These are phyloP conservation scores for Pythium volutum DNA, from an alignment of 352 stramenopile species.

Conservation along the genomic window DNA sequence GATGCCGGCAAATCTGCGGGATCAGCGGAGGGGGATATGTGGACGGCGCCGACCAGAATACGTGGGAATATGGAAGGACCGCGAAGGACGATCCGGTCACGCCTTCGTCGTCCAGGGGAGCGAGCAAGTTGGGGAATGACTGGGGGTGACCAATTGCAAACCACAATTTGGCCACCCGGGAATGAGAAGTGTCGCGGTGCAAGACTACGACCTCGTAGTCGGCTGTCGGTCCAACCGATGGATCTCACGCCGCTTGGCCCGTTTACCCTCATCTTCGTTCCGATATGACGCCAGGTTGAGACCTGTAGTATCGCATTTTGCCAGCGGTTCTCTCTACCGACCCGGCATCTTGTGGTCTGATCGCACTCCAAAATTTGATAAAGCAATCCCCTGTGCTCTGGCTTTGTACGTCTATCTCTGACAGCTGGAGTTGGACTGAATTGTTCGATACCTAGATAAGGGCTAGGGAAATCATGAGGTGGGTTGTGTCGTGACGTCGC, in stretches of 20 bases:
- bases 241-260: slow-evolving; percentile 1
- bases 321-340: background rate
- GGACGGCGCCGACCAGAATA: background rate
- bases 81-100: background rate
- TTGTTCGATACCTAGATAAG: background rate
- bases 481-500: slow-evolving; percentile 9
- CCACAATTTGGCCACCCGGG: background rate
- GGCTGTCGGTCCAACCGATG: slow-evolving; percentile 6
- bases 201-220: background rate
- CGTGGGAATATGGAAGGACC: background rate
- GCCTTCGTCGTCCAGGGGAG: background rate
- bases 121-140: background rate
- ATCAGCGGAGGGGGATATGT: background rate
- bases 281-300: slow-evolving; percentile 4
- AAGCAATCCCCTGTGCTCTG: background rate
- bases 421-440: slow-evolving; percentile 18
- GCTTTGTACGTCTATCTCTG: slow-evolving; percentile 3
- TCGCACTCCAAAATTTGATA: background rate
- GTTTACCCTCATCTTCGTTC: background rate
- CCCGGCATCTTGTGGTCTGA: background rate
- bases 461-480: slow-evolving; percentile 9
- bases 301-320: background rate
- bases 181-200: background rate
- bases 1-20: background rate
- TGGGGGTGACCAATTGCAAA: background rate